phyloP scores from a whole-genome alignment of 345 rosid genomes.

The Hibiscus trionum region DNA sequence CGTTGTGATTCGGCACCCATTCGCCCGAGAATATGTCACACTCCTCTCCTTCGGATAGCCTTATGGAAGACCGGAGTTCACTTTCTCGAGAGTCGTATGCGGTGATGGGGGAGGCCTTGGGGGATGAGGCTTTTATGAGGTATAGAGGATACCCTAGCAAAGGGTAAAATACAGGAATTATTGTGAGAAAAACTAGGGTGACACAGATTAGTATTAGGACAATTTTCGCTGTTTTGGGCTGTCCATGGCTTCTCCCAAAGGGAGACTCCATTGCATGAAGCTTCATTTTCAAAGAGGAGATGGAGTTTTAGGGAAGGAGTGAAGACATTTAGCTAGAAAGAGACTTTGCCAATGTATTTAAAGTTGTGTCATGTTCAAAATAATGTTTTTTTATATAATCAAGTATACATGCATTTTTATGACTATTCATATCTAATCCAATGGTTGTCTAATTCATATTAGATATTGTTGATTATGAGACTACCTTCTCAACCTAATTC shows the following conservation, averaged over 20 bases:
- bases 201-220: conserved; percentile 13
- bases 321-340: neutral
- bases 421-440: no score
- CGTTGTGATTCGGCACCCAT: conserved; percentile 65
- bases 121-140: neutral
- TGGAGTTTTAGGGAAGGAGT: neutral
- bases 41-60: conserved; percentile 4
- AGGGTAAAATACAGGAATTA: conserved; percentile 37
- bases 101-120: conserved; percentile 2
- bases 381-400: no score
- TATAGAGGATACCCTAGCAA: conserved; percentile 23
- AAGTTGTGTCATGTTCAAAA: neutral
- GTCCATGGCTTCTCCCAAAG: neutral
- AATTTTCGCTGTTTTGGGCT: conserved; percentile 15
- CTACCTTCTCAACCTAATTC: no score
- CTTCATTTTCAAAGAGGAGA: neutral
- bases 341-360: neutral
- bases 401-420: no score
- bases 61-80: neutral
- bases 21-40: conserved; percentile 80
- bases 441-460: no score
- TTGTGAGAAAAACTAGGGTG: conserved; percentile 22
- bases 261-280: conserved; percentile 23
- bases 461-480: no score
- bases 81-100: neutral